Base-by-base conservation (phyloP, 139 green algal genomes). In the Dunaliella sp. region DNA sequence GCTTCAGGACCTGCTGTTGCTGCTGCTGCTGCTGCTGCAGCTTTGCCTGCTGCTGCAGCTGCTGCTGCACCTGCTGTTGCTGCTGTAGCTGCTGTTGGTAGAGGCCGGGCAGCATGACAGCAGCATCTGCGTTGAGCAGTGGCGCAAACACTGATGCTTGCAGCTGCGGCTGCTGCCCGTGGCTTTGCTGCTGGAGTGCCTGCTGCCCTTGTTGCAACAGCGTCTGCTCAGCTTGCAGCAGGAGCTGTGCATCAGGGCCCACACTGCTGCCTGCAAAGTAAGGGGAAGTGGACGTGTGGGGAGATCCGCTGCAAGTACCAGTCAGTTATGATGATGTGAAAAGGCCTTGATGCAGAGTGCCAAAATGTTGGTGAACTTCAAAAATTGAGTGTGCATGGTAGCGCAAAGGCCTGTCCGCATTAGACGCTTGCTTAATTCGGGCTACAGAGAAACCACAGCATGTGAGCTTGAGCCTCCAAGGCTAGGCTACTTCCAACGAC, bases 121-220 rank as follows among this genome's bases (percentile, higher is more conserved):
- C 36, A n/a, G 36, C 25, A 3, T 28, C 25, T 72, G 36, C 79
- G 32, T 25, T 22, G 3, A 2, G 3, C 36, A n/a, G 77, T 26
- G 79, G 79, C 79, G 36, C 79, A 28, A 12, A 36, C 36, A 7
- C 38, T 76, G 80, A 3, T 77, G 48, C 80, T 75, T 80, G 80
- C 80, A 83, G 85, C 38, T 88, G 65, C 73, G 57, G 80, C 37
- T n/a, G 48, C 77, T 88, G 84, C 76, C 76, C 74, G 28, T 73
- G n/a, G 37, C 3, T 35, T 33, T 32, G 35, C 83, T 31, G 36
- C 80, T 73, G 80, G 12, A 22, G 36, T 1, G 85, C 12, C 28
- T 84, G 81, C 34, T 36, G n/a, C 26, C 38, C 73, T n/a, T 74
- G 57, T 32, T 73, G 33, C 77, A 65, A 16, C 21, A 36, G 22